Evolutionary conservation across 495 filamentous ascomycete species (phyloP).

Genomic region (Lasiosphaeris hirsuta): DNA sequence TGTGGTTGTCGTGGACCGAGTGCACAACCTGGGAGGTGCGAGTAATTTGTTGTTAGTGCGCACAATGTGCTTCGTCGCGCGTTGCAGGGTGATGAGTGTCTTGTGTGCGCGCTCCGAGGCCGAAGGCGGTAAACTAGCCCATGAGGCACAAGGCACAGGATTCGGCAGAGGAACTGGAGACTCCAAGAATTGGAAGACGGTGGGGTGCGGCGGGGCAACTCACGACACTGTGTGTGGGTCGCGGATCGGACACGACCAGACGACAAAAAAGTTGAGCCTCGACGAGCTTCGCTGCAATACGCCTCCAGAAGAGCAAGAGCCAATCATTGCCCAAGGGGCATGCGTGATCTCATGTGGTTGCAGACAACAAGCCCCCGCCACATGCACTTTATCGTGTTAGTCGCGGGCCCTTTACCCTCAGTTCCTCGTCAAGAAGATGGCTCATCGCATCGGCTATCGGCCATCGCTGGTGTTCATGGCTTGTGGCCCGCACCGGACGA

Average conservation of each 20-base stretch:
- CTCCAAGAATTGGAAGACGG: background rate
- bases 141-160: background rate
- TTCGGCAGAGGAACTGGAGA: too few relatives aligned
- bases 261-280: slow-evolving; percentile 11
- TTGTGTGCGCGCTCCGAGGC: slow-evolving; percentile 9
- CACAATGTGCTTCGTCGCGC: background rate
- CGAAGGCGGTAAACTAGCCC: slow-evolving; percentile 6
- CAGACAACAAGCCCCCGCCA: too few relatives aligned
- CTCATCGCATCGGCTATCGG: too few relatives aligned
- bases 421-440: too few relatives aligned
- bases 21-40: background rate
- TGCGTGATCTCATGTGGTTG: too few relatives aligned
- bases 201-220: background rate
- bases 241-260: background rate
- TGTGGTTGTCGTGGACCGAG: too few relatives aligned
- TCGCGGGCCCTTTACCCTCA: too few relatives aligned
- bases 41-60: background rate
- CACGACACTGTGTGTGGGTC: background rate
- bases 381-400: too few relatives aligned
- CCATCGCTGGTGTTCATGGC: too few relatives aligned
- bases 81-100: slow-evolving; percentile 7
- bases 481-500: too few relatives aligned
- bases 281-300: background rate
- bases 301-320: background rate
- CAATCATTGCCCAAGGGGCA: too few relatives aligned